Evolutionary conservation across 2,329 filamentous ascomycete genomes (phyloP).

Genomic region (Claviceps purpurea): DNA sequence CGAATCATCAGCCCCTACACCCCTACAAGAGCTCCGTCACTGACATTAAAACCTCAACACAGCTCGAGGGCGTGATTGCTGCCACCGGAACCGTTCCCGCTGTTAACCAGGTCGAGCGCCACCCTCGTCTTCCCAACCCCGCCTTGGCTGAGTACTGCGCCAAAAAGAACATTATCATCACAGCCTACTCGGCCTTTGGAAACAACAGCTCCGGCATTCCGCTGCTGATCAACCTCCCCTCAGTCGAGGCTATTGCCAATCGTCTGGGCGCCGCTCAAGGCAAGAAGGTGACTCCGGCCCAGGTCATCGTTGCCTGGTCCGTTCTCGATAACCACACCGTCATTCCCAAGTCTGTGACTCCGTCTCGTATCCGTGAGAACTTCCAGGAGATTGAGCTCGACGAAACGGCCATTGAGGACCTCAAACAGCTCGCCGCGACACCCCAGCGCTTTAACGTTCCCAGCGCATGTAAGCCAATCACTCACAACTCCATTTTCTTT

Average conservation of each 20-base stretch:
- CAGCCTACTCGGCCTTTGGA: constrained; percentile 48
- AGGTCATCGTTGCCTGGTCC: constrained; percentile 44
- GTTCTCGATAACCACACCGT: constrained; percentile 49
- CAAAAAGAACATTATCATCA: constrained; percentile 50
- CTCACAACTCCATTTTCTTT: background rate
- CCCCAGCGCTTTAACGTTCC: constrained; percentile 33
- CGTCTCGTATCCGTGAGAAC: constrained; percentile 54
- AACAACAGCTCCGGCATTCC: constrained; percentile 30
- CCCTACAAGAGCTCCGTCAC: no score
- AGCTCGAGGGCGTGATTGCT: constrained; percentile 40
- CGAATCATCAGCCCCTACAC: background rate
- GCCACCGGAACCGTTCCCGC: constrained; percentile 44
- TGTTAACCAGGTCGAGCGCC: constrained; percentile 57
- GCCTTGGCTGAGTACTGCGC: constrained; percentile 46
- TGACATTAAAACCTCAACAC: background rate
- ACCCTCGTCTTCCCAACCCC: constrained; percentile 46
- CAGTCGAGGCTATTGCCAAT: constrained; percentile 43
- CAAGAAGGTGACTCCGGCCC: constrained; percentile 27
- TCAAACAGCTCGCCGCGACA: constrained; percentile 47
- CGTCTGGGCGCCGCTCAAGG: constrained; percentile 21
- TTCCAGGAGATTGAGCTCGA: constrained; percentile 52
- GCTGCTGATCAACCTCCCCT: constrained; percentile 45
- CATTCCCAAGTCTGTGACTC: constrained; percentile 62
- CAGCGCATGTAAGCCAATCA: constrained; percentile 22
- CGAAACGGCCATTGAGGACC: constrained; percentile 42